Percentiles rank a stretch among this genome's conserved stretches.
Conservation (phyloP, 2,329 filamentous ascomycete species). For the Aspergillus neotritici region DNA sequence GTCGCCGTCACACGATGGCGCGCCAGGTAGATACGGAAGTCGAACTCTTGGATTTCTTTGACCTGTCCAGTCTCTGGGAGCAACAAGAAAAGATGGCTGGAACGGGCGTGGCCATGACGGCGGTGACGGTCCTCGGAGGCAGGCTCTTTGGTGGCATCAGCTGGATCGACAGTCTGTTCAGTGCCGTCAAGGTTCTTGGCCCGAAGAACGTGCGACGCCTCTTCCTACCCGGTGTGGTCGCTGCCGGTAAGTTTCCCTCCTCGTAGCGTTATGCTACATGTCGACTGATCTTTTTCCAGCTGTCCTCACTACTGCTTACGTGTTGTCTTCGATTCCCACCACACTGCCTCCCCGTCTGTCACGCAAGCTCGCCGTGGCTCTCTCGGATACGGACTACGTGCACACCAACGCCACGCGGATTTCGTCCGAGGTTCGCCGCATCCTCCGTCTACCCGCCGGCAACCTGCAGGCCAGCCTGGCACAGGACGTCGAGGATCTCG, state of each 20-base stretch:
- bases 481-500: slow-evolving; percentile 77
- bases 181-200: slow-evolving; percentile 72
- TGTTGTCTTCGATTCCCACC: slow-evolving; percentile 79
- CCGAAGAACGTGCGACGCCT: slow-evolving; percentile 74
- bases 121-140: slow-evolving; percentile 78
- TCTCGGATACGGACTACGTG: slow-evolving; percentile 82
- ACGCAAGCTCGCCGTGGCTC: slow-evolving; percentile 74
- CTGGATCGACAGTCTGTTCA: slow-evolving; percentile 84
- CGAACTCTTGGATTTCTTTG: slow-evolving; percentile 90
- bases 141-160: slow-evolving; percentile 75
- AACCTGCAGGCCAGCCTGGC: slow-evolving; percentile 79
- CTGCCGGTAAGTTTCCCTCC: slow-evolving; percentile 63
- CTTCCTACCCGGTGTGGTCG: slow-evolving; percentile 71
- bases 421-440: slow-evolving; percentile 76
- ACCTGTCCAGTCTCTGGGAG: slow-evolving; percentile 74
- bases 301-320: slow-evolving; percentile 68
- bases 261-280: slow-evolving; percentile 3
- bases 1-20: slow-evolving; percentile 69
- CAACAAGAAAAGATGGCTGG: slow-evolving; percentile 91
- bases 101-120: slow-evolving; percentile 88
- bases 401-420: slow-evolving; percentile 84
- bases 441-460: slow-evolving; percentile 80
- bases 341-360: slow-evolving; percentile 82
- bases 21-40: slow-evolving; percentile 82
- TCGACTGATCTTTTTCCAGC: slow-evolving; percentile 43